Evolutionary conservation across 495 filamentous ascomycete genomes (phyloP), one percentile per base, ranked within the genome.

Genomic region (Tetracladium marchalianum): DNA sequence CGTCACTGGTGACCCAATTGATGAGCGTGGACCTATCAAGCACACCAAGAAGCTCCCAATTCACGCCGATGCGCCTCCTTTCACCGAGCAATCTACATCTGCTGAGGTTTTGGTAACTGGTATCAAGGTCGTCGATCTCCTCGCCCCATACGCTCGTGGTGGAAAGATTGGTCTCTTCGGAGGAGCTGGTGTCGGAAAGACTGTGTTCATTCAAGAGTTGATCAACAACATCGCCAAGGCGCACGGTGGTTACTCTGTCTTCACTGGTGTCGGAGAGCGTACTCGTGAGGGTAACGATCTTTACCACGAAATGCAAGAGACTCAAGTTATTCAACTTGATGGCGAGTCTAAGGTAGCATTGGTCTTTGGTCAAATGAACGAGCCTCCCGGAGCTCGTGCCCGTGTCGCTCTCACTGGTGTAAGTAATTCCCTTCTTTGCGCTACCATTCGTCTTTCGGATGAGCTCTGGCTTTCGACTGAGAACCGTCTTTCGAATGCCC

Each of bases 291-390:
- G 92, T 82, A 98, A 98, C 82, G 92, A 98, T 83, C 74, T 98
- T 80, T 98, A 98, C 84, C 93, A 98, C 77, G 92, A 98, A 85
- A 98, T 98, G 92, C 92, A 98, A 78, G 90, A 98, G 77, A 98
- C 92, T 63, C 81, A 82, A 74, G 92, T 98, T 80, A 98, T 98
- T 73, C 77, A 98, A 70, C 87, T 98, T 52, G 92, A 98, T 53
- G 92, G 92, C 72, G 89, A 95, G 61, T 98, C 92, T 68, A 98
- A 98, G 84, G 92, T 97, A 74, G 87, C 92, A 53, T 80, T 98
- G 55, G 92, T 97, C 55, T 98, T 98, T 78, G 92, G 92, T 78
- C 92, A 98, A 77, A 98, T 98, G 92, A 97, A 98, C 81, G 92
- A 98, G 75, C 92, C 92, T 66, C 92, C 92, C 50, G 92, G 92